These are phyloP conservation scores for Porpolomopsis calyptriformis DNA, from an alignment of 768 basidiomycete species.

Conservation along the genomic window DNA sequence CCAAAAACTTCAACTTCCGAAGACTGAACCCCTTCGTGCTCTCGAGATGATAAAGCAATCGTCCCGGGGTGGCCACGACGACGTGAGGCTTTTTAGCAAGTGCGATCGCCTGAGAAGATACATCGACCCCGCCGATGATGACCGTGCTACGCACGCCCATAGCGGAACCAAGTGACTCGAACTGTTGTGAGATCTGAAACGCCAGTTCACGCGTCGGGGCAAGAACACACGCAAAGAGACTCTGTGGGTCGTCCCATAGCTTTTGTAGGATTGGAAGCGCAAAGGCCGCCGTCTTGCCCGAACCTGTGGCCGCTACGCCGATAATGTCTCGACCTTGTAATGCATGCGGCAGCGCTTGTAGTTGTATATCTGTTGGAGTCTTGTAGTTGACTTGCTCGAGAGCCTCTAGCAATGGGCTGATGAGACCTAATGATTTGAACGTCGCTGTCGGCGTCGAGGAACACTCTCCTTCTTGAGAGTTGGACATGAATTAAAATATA, in stretches of 20 bases:
- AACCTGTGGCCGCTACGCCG: conserved; percentile 95
- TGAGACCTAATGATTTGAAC: conserved; percentile 81
- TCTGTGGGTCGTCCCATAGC: conserved; percentile 90
- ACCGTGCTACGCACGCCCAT: conserved; percentile 90
- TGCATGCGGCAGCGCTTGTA: conserved; percentile 75
- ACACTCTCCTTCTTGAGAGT: too few relatives aligned
- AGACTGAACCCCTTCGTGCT: conserved; percentile 96
- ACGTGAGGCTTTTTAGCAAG: conserved; percentile 92
- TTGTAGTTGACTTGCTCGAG: conserved; percentile 75
- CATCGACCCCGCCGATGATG: conserved; percentile 93
- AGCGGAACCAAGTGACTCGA: conserved; percentile 80
- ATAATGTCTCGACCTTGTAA: conserved; percentile 91
- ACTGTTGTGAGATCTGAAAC: conserved; percentile 96
- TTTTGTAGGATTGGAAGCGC: conserved; percentile 93
- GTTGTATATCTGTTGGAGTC: conserved; percentile 85
- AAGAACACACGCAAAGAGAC: conserved; percentile 85
- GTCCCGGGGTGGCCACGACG: conserved; percentile 90
- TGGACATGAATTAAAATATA: too few relatives aligned
- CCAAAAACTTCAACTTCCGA: conserved; percentile 77
- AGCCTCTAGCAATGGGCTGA: conserved; percentile 80
- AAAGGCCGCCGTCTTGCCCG: conserved; percentile 97
- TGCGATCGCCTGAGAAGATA: conserved; percentile 81
- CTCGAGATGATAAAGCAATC: conserved; percentile 87
- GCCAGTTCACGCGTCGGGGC: conserved; percentile 98
- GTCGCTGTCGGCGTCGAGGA: too few relatives aligned